These are phyloP conservation scores for Protea cynaroides DNA, from an alignment of 164 flowering plant species.

Conservation along the genomic window DNA sequence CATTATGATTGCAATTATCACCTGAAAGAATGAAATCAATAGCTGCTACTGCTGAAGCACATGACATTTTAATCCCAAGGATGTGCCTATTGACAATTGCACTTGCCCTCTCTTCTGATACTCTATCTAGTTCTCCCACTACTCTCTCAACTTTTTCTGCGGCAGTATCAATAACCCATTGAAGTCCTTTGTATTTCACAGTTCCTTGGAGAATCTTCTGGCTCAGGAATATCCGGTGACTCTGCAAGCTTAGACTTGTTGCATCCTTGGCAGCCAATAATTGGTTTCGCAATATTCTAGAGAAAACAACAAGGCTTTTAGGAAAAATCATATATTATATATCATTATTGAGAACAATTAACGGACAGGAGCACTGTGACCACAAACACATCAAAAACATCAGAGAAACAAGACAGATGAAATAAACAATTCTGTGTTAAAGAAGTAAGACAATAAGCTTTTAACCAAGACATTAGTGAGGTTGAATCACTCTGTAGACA, in stretches of 20 bases:
- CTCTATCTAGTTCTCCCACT: conserved; percentile 54
- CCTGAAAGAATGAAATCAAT: conserved; percentile 29
- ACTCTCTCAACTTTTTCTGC: conserved; percentile 48
- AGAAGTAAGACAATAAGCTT: too few relatives aligned
- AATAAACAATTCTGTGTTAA: too few relatives aligned
- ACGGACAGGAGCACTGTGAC: too few relatives aligned
- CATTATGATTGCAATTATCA: background rate
- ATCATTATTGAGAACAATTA: too few relatives aligned
- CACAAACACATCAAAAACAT: too few relatives aligned
- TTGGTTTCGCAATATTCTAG: conserved; percentile 71
- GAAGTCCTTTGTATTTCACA: conserved; percentile 34
- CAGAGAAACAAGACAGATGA: too few relatives aligned
- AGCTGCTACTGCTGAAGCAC: conserved; percentile 47
- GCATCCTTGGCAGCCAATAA: conserved; percentile 59
- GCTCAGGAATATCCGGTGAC: conserved; percentile 47
- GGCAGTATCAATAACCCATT: conserved; percentile 31
- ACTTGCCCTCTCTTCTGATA: conserved; percentile 42
- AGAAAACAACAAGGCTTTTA: too few relatives aligned
- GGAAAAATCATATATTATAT: too few relatives aligned
- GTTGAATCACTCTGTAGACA: too few relatives aligned
- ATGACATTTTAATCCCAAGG: conserved; percentile 52
- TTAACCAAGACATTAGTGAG: too few relatives aligned
- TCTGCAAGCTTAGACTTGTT: conserved; percentile 55
- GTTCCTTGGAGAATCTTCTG: conserved; percentile 49
- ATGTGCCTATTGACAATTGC: conserved; percentile 67